Evolutionary conservation across 768 basidiomycete genomes (phyloP), one percentile per base, ranked within the genome.

Genomic region (Boletus patriciae): DNA sequence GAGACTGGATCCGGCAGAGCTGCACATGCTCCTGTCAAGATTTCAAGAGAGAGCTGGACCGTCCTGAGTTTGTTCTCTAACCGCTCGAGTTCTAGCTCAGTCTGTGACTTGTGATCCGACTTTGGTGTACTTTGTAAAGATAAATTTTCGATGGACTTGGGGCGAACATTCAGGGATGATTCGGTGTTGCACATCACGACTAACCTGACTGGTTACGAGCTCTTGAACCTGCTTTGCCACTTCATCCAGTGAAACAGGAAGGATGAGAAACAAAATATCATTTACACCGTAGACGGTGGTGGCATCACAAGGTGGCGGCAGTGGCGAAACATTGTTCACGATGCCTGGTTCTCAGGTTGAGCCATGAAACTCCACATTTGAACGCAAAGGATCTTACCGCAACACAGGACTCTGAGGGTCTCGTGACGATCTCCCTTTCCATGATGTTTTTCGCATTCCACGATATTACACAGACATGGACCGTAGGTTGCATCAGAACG

Each of bases 1-100:
- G 78, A 74, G 52, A 86, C 84, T 18, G 88, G 84, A 63, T 93
- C 92, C 6, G 92, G 92, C 40, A 97, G 74, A 7, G 86, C 91
- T 19, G 94, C 94, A 68, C 92, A 97, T n/a, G 82, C 77, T 31
- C 88, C 88, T 0, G 93, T 95, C 59, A 97, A 71, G 47, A 97
- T 84, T 73, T 98, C 94, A 27, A 97, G 77, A n/a, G 88, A 84
- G 33, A 94, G 79, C 60, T 90, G 88, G 12, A 92, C 79, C 2
- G 88, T 89, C 62, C 86, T 80, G 50, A 97, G 70, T 52, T 75
- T 81, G 16, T 77, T 75, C 72, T 98, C 94, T 15, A 94, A 75
- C 29, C 75, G 75, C 58, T 91, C 89, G 3, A 97, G 79, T 63
- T 88, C 85, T 12, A 83, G 53, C 66, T 94, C 89, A 15, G 80